phyloP scores from a whole-genome alignment of 106 monocot genomes.

The Dioscorea alata region DNA sequence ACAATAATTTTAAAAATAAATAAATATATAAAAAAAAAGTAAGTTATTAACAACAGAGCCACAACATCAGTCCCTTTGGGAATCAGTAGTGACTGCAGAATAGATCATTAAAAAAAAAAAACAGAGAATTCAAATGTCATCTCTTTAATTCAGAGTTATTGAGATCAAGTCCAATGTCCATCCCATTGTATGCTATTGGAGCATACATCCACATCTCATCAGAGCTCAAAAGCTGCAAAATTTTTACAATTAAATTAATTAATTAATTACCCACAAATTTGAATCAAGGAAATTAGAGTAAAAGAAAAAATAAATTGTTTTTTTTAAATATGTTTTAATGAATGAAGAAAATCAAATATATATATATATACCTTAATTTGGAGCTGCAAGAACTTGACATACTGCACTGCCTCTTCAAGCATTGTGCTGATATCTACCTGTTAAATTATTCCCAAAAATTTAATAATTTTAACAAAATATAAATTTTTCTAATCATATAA shows the following conservation, averaged over 20 bases:
- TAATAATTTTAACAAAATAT: no score
- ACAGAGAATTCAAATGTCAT: background rate
- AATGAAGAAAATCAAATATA: background rate
- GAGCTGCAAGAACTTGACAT: slow-evolving; percentile 84
- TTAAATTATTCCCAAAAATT: background rate
- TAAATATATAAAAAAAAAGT: no score
- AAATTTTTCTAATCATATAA: background rate
- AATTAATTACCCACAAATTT: background rate
- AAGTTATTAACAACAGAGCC: background rate
- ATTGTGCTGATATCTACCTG: slow-evolving; percentile 94
- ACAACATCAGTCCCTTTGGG: slow-evolving; percentile 1
- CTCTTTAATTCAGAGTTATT: slow-evolving; percentile 28
- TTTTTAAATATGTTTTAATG: background rate
- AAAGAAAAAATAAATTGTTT: background rate
- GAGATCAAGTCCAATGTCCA: slow-evolving; percentile 55
- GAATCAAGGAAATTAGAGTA: background rate
- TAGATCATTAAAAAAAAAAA: no score
- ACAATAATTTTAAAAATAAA: no score
- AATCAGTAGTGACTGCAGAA: background rate
- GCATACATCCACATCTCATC: slow-evolving; percentile 90
- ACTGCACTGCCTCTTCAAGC: slow-evolving; percentile 86
- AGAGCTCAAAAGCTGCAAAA: slow-evolving; percentile 71
- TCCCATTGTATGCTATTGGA: slow-evolving; percentile 69
- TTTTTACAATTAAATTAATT: background rate
- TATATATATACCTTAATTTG: slow-evolving; percentile 61